These are phyloP conservation scores for Alternaria sp. DNA, from an alignment of 2,329 filamentous ascomycete genomes.

Conservation along the genomic window DNA sequence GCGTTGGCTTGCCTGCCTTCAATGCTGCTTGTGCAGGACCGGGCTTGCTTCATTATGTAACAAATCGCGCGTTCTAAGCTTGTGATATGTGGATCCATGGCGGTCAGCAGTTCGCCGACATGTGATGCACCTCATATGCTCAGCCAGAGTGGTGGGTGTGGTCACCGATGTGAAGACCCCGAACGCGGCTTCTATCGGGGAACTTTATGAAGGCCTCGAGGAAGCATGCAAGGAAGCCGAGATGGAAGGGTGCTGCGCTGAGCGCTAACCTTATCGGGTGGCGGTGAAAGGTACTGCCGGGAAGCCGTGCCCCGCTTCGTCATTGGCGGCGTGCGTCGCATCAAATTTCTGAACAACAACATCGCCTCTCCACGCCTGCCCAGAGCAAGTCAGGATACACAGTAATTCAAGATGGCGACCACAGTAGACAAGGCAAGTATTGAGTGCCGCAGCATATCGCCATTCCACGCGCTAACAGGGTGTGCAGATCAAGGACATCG, in stretches of 20 bases:
- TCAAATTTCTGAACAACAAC: constrained; percentile 39
- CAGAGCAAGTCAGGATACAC: constrained; percentile 5
- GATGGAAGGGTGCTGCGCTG: constrained; percentile 7
- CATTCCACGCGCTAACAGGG: constrained; percentile 34
- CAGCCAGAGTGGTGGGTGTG: constrained; percentile 1
- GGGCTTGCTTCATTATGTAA: constrained; percentile 37
- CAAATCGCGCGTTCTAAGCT: constrained; percentile 19
- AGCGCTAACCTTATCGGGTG: constrained; percentile 1
- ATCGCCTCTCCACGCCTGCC: constrained; percentile 8
- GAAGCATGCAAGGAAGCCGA: constrained; percentile 12
- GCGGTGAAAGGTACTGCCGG: constrained; percentile 24
- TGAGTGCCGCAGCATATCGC: constrained; percentile 28
- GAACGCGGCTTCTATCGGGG: constrained; percentile 33
- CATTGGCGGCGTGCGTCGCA: constrained; percentile 29
- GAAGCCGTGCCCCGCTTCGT: constrained; percentile 30
- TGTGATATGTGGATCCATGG: constrained; percentile 21
- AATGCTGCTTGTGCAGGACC: constrained; percentile 10
- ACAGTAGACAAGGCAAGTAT: constrained; percentile 88
- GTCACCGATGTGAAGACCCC: constrained; percentile 8
- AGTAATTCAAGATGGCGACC: constrained; percentile 78
- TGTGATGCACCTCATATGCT: constrained; percentile 9
- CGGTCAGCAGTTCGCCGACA: constrained; percentile 24
- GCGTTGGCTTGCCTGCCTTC: neutral
- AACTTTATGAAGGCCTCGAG: constrained; percentile 16
- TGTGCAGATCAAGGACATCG: constrained; percentile 88